These are phyloP conservation scores for Cutaneotrichosporon cavernicola DNA, from an alignment of 1,284 basidiomycete species.

Conservation along the genomic window DNA sequence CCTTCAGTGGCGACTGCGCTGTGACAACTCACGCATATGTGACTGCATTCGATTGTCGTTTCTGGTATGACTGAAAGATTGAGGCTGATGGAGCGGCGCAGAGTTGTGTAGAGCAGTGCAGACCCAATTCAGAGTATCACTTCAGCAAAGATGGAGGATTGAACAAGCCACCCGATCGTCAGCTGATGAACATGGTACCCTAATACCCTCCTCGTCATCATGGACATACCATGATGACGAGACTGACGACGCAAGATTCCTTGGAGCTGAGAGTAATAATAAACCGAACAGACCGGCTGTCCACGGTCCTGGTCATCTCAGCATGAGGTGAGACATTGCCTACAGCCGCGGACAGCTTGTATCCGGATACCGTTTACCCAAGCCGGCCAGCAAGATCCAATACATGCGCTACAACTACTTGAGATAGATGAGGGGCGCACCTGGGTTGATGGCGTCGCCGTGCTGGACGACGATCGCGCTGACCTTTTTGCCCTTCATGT, in stretches of 20 bases:
- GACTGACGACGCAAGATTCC: neutral
- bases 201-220: too few relatives aligned
- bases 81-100: too few relatives aligned
- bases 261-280: too few relatives aligned
- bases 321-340: neutral
- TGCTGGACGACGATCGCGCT: constrained; percentile 31
- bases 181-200: neutral
- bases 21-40: constrained; percentile 1
- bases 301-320: too few relatives aligned
- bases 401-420: constrained; percentile 6
- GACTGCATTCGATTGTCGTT: neutral
- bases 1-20: neutral
- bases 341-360: neutral
- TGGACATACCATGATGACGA: neutral
- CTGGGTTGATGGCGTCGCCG: constrained; percentile 27
- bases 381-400: neutral
- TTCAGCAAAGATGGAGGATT: neutral
- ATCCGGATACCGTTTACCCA: too few relatives aligned
- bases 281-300: too few relatives aligned
- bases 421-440: constrained; percentile 20
- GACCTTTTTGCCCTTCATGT: constrained; percentile 37
- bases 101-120: too few relatives aligned
- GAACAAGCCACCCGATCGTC: neutral
- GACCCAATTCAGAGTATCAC: too few relatives aligned
- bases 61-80: neutral